Conservation (phyloP, 139 green algal genomes). For the Yamagishiella unicocca region DNA sequence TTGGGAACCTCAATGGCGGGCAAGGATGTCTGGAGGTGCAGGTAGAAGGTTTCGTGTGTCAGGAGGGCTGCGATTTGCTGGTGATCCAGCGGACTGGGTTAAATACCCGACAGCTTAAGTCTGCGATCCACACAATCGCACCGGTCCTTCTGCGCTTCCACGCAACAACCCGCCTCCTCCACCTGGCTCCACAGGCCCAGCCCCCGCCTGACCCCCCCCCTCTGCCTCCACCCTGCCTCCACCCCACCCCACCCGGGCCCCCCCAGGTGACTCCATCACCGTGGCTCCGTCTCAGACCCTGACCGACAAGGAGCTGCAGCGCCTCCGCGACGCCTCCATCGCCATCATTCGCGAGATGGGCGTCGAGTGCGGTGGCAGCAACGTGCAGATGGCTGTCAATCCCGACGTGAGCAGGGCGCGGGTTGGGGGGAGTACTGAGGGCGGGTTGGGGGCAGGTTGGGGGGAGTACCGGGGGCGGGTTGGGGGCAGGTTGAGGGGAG, state of each 20-base stretch:
- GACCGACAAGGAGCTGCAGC: slow-evolving; percentile 98
- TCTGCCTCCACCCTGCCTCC: neutral
- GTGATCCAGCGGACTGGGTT: too few relatives aligned
- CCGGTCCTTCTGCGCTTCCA: too few relatives aligned
- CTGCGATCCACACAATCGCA: too few relatives aligned
- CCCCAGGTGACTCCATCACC: slow-evolving; percentile 78
- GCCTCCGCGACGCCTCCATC: slow-evolving; percentile 80
- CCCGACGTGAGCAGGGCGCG: slow-evolving; percentile 61
- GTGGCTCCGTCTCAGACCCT: slow-evolving; percentile 89
- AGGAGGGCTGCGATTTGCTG: too few relatives aligned
- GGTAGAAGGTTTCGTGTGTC: too few relatives aligned
- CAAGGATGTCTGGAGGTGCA: too few relatives aligned
- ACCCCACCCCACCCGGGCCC: neutral
- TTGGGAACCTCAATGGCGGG: too few relatives aligned
- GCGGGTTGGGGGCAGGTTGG: neutral
- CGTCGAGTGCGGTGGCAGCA: slow-evolving; percentile 98
- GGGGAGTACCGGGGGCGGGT: neutral
- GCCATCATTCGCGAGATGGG: slow-evolving; percentile 96
- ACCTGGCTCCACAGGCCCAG: too few relatives aligned
- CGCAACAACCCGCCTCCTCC: too few relatives aligned
- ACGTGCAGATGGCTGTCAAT: slow-evolving; percentile 99
- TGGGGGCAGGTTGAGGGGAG: too few relatives aligned
- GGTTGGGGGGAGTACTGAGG: slow-evolving; percentile 22
- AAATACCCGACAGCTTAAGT: too few relatives aligned
- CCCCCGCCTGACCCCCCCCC: too few relatives aligned